Conservation (phyloP, 371 early-diverging fungal genomes). For the Thermomucor indicae-seudaticae region DNA sequence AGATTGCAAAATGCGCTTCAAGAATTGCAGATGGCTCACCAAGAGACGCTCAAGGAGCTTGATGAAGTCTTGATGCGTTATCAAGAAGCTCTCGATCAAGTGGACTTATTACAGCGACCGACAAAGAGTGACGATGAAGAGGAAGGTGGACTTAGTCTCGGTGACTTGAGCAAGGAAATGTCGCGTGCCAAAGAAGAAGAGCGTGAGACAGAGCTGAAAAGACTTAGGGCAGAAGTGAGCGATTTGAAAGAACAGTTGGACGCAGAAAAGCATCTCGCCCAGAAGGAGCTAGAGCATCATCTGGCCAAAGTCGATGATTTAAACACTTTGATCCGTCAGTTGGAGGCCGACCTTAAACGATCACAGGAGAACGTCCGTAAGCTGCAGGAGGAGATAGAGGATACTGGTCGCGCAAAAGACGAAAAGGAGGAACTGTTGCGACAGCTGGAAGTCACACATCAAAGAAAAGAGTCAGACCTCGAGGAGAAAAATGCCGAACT, state of each 20-base stretch:
- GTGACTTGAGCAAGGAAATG: conserved; percentile 31
- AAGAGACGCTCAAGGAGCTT: conserved; percentile 29
- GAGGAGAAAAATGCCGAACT: conserved; percentile 2
- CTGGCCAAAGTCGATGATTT: too few species aligned
- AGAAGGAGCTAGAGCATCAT: not conserved
- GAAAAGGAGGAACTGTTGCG: conserved; percentile 4
- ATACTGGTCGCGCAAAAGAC: conserved; percentile 1
- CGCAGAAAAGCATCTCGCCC: conserved; percentile 2
- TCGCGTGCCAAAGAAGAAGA: conserved; percentile 33
- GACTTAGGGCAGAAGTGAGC: conserved; percentile 9
- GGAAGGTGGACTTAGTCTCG: not conserved
- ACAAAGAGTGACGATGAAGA: conserved; percentile 2
- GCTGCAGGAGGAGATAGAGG: conserved; percentile 1
- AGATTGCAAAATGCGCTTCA: conserved; percentile 17
- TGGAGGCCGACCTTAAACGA: conserved; percentile 1
- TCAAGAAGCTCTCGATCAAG: conserved; percentile 29
- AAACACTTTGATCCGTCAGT: conserved; percentile 1
- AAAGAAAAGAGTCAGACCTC: not conserved
- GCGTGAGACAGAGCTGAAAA: conserved; percentile 4
- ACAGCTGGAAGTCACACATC: not conserved
- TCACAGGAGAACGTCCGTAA: conserved; percentile 1
- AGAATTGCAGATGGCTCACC: conserved; percentile 25
- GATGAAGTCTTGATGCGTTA: conserved; percentile 35
- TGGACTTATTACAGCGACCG: conserved; percentile 10
- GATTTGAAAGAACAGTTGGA: conserved; percentile 9